Base-by-base conservation (phyloP, 148 eudicot species). In the Vaccinium myrtillus region DNA sequence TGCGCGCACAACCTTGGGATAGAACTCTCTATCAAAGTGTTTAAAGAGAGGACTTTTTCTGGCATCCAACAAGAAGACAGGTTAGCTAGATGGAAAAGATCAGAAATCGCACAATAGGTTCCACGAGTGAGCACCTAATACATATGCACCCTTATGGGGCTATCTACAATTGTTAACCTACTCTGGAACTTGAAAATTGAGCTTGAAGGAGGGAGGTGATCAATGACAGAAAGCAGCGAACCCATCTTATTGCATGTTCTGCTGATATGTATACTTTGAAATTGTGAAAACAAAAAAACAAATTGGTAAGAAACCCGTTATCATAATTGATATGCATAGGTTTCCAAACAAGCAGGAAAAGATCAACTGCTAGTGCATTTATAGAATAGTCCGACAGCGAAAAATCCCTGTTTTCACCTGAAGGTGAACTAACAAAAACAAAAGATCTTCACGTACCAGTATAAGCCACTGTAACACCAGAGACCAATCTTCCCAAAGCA, bases 401-500 rank as follows among this genome's bases (percentile, higher is more conserved):
- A 9, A 43, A 65, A 32, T 56, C 39, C 65, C 75, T 4, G 54
- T 48, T 80, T 80, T 5, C 49, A 67, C 25, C 30, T 8, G 21
- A 54, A 78, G 81, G 51, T 46, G 21, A 73, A 69, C 8, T 36
- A 78, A 27, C 58, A 18, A 73, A 81, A 36, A 49, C 23, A 53
- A 1, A 56, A 86, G 55, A 16, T 70, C 39, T 51, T 25, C 54
- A 77, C 84, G 56, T 89, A 96, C 99, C 99, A 71, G 92, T 91
- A 90, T 95, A 97, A 77, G 98, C 98, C 84, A 97, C 90, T 13
- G 98, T 94, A 76, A 92, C 92, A 81, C 98, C 98, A 30, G 99
- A 90, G 84, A 95, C 89, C 85, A 89, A 78, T 86, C 98, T 97
- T 83, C 99, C 99, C 75, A 97, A 77, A 63, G 87, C 94, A 15